Base-by-base conservation (phyloP, 2,329 filamentous ascomycete genomes). In the Escovopsis sp. region DNA sequence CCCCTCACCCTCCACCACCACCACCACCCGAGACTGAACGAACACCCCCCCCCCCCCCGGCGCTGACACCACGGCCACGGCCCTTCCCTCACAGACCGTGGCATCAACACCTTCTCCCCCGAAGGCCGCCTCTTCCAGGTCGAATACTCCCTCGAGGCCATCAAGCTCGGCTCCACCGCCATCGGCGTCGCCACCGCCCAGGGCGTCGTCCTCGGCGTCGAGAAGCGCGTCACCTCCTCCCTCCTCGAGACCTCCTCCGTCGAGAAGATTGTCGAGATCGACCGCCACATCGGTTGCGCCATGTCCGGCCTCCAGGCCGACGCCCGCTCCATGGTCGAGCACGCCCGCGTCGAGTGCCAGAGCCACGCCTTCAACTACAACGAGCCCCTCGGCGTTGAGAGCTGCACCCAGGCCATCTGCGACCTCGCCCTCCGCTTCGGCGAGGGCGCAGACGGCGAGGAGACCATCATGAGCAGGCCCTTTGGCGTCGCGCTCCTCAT, bases 121-220 rank as follows among this genome's bases (percentile, higher is more conserved):
- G 91, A 98, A 77, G 91, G 91, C 59, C 91, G 91, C 68, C 85
- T 98, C 65, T 98, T 98, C 77, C 91, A 98, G 73, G 91, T 98
- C 72, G 91, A 98, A 82, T 98, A 98, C 79, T 96, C 91, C 47
- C 83, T 98, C 65, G 91, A 98, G 73, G 91, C 91, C 67, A 98
- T 98, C 78, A 98, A 98, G 74, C 85, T 96, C 53, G 91, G 91
- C 54, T 94, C 85, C 57, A 98, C 91, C 54, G 91, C 91, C 60
- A 98, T 98, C 69, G 91, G 91, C 56, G 88, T 98, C 53, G 87
- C 91, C 56, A 98, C 91, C 39, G 84, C 85, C 45, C 85, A 93
- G 62, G 91, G 91, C 59, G 88, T 96, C 48, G 83, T 98, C 59
- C 82, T 98, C 41, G 91, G 91, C 54, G 91, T 98, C 50, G 91